These are phyloP conservation scores for Lecanicillium sp. DNA, from an alignment of 2,329 filamentous ascomycete species.

Conservation along the genomic window DNA sequence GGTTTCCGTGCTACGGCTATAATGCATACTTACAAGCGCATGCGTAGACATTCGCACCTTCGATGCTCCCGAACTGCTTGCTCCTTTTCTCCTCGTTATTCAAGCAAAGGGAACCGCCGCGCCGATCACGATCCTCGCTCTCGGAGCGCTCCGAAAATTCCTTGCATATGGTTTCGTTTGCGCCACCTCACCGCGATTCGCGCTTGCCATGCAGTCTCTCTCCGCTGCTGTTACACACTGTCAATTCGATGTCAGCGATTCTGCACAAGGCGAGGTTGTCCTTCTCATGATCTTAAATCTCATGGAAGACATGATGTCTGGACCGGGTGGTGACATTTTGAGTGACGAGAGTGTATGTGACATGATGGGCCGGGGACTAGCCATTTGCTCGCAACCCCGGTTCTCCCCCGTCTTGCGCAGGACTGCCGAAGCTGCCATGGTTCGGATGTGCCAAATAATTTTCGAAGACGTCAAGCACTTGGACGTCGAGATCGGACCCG, in stretches of 20 bases:
- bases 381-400: constrained; percentile 91
- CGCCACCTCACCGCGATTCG: constrained; percentile 75
- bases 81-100: constrained; percentile 94
- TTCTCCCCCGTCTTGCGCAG: constrained; percentile 85
- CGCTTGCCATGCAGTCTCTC: constrained; percentile 87
- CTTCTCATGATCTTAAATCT: constrained; percentile 89
- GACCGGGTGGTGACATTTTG: constrained; percentile 85
- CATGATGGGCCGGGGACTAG: constrained; percentile 98
- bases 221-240: constrained; percentile 96
- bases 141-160: constrained; percentile 94
- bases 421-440: constrained; percentile 94
- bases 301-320: constrained; percentile 98
- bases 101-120: constrained; percentile 94
- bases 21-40: not conserved
- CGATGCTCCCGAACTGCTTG: constrained; percentile 81
- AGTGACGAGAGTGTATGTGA: constrained; percentile 98
- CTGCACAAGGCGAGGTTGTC: constrained; percentile 90
- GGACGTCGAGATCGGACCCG: constrained; percentile 66
- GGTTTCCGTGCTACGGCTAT: not conserved
- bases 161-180: constrained; percentile 90
- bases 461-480: constrained; percentile 88
- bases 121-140: constrained; percentile 88
- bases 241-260: constrained; percentile 93
- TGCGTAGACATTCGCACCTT: constrained; percentile 72
- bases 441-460: constrained; percentile 98